Evolutionary conservation across 2,329 filamentous ascomycete species (phyloP), one percentile per base, ranked within the genome.

Genomic region (Fusarium dimerum): DNA sequence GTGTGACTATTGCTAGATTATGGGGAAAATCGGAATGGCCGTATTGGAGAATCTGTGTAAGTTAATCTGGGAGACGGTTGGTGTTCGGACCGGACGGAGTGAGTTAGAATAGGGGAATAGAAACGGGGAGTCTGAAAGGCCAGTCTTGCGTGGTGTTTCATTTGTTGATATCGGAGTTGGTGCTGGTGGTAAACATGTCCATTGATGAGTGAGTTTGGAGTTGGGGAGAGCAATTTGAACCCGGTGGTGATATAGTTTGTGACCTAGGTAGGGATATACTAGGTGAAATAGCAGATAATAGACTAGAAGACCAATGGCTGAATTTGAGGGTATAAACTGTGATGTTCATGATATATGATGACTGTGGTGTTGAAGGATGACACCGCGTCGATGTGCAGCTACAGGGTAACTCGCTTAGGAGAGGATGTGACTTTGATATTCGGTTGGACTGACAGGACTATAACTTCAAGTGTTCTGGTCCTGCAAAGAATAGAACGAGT

Each of bases 1-100:
- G 57, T 57, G 48, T 60, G 57, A 60, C 44, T 55, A 26, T 57
- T 39, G 42, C 50, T 50, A 30, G 45, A 43, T 26, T 40, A 16
- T 55, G 54, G 51, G 57, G 46, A 57, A 36, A 48, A 57, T 47
- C 48, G 60, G 57, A 54, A 17, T 46, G 40, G 44, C 13, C 26
- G 45, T 26, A 48, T 30, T 46, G 29, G 47, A 10, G 17, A 48
- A 40, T 40, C 9, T 40, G 43, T 47, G 32, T 43, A 47, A 43
- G 20, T 47, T 11, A 10, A 12, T 15, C 13, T 36, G 4, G 32
- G 32, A 36, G 32, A 11, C 32, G 32, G 32, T 36, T 9, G 11
- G 32, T 36, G 32, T 36, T 36, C 32, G 32, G 32, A 36, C 11
- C 32, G 32, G 20, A 7, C 20, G 20, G 20, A 36, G 13, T 3